Base-by-base conservation (phyloP, 2,329 filamentous ascomycete genomes). In the Gnomoniopsis sp. region DNA sequence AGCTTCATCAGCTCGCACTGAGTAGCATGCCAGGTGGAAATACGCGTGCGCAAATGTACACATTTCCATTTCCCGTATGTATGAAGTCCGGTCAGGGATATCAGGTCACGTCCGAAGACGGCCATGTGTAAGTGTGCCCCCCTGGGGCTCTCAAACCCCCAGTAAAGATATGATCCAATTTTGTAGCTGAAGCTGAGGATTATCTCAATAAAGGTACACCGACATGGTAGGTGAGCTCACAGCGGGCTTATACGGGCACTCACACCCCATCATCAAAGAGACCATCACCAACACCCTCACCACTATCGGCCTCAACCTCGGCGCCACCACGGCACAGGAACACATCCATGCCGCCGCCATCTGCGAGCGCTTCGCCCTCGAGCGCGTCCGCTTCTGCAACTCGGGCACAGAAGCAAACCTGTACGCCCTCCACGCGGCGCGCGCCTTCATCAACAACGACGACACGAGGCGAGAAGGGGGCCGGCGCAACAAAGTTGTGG, bases 191-290 rank as follows among this genome's bases (percentile, higher is more conserved):
- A 15, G 6, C 47, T 48, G 23, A 57, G 2, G 21, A 22, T 15
- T 3, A 8, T 11, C 7, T 1, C 33, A 77, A 73, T 7, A 2
- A 33, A 77, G 74, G 47, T 88, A 87, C 66, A 72, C 79, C 15
- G 86, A 90, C 65, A 75, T 89, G 8, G 74, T 86, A 1, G 80
- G 81, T 36, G 87, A 89, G 68, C 84, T 84, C 65, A 84, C 83
- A 0, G 87, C 87, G 1, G 85, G 83, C 2, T 75, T 90, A 14
- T 88, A 83, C 66, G 87, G 87, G 0, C 87, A 90, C 70, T 86
- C 82, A 1, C 77, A 88, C 55, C 79, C 81, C 0, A 64, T 73
- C 2, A 82, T 90, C 56, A 68, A 75, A 3, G 64, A 71, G 0
- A 77, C 85, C 0, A 72, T 89, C 23, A 59, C 69, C 12, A 63